These are phyloP conservation scores for Starmerella sp. DNA, from an alignment of 805 yeast genomes.

Conservation along the genomic window DNA sequence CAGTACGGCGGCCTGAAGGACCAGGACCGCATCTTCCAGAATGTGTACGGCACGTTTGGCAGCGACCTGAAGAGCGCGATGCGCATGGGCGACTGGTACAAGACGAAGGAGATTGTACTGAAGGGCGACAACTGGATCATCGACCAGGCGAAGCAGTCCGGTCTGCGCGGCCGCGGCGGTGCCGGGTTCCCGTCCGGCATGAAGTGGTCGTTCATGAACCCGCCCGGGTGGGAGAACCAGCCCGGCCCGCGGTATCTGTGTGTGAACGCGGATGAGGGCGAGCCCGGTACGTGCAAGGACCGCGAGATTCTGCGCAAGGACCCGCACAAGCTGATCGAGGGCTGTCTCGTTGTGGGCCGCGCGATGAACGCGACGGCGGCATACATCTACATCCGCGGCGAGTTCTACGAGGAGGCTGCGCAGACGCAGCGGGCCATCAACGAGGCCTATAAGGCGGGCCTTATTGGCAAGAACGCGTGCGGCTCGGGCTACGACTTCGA, in stretches of 20 bases:
- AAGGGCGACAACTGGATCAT: conserved; percentile 88
- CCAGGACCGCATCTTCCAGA: conserved; percentile 79
- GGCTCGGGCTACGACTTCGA: conserved; percentile 80
- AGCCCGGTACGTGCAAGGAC: conserved; percentile 90
- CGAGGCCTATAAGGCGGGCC: conserved; percentile 74
- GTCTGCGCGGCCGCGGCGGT: conserved; percentile 85
- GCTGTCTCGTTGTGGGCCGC: conserved; percentile 80
- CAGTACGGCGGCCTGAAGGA: conserved; percentile 67
- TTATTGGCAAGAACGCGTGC: conserved; percentile 74
- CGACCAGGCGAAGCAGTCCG: conserved; percentile 73
- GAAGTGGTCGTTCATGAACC: conserved; percentile 90
- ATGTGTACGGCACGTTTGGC: conserved; percentile 65
- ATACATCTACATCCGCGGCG: conserved; percentile 83
- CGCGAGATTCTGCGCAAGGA: conserved; percentile 84
- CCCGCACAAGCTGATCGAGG: conserved; percentile 84
- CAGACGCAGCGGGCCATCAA: conserved; percentile 69
- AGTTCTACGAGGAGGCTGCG: conserved; percentile 72
- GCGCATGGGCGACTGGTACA: conserved; percentile 85
- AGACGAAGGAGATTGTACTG: conserved; percentile 70
- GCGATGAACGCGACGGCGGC: conserved; percentile 93
- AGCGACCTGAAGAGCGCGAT: conserved; percentile 60
- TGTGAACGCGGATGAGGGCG: conserved; percentile 90
- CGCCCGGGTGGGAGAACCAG: conserved; percentile 90
- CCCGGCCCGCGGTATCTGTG: conserved; percentile 80
- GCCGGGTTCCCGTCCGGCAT: conserved; percentile 89